A percentile compares a stretch with the other conserved stretches of the same genome.
These are phyloP conservation scores for Nigrospora sphaerica DNA, from an alignment of 2,329 filamentous ascomycete species.

Conservation along the genomic window DNA sequence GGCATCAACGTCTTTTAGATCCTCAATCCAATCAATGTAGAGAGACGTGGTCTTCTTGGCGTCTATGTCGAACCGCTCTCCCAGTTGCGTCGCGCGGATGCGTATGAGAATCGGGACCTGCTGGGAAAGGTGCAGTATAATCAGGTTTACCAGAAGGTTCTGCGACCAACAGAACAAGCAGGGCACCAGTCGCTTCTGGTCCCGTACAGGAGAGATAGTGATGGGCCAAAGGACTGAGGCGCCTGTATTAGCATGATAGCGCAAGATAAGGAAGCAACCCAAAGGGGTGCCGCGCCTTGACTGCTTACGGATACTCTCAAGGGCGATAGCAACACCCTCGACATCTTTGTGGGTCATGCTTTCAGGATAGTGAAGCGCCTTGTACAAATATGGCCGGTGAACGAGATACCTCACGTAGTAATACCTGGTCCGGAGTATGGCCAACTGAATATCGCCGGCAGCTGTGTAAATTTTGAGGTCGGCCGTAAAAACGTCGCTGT, in stretches of 20 bases:
- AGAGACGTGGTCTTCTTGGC: conserved; percentile 39
- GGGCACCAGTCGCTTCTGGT: conserved; percentile 51
- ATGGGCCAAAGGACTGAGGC: conserved; percentile 47
- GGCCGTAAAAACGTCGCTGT: conserved; percentile 34
- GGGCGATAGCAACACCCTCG: conserved; percentile 45
- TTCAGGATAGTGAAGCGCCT: conserved; percentile 50
- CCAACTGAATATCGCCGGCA: conserved; percentile 48
- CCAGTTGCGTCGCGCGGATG: conserved; percentile 42
- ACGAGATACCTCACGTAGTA: conserved; percentile 53
- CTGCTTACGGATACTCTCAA: conserved; percentile 37
- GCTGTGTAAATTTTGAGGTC: conserved; percentile 42
- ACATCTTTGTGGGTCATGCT: conserved; percentile 45
- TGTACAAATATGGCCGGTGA: conserved; percentile 52
- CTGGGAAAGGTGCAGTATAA: conserved; percentile 47
- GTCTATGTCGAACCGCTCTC: conserved; percentile 41
- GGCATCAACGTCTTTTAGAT: conserved; percentile 46
- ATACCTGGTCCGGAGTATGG: conserved; percentile 49
- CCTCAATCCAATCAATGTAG: conserved; percentile 53
- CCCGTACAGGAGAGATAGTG: conserved; percentile 46
- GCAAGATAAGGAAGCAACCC: neutral
- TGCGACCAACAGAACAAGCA: conserved; percentile 56
- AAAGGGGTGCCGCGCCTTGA: neutral
- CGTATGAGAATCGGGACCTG: conserved; percentile 41
- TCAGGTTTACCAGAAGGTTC: conserved; percentile 50
- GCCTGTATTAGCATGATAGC: too few relatives aligned